Conservation (phyloP, 2,329 filamentous ascomycete genomes). For the Cladosporium sp. region DNA sequence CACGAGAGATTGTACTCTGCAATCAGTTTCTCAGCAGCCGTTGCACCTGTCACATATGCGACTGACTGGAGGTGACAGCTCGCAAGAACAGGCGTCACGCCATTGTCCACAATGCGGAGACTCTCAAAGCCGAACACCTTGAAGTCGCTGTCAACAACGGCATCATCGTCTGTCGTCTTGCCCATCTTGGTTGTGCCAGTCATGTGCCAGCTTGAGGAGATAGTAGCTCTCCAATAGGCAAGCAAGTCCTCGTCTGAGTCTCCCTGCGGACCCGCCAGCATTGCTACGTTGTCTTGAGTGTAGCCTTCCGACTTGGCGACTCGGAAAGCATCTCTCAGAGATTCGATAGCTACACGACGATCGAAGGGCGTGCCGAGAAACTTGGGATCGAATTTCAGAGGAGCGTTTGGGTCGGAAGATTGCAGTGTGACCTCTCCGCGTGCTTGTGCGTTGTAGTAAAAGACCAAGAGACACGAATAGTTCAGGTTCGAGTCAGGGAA, state of each 20-base stretch:
- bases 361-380: conserved; percentile 60
- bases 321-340: conserved; percentile 38
- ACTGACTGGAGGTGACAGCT: conserved; percentile 23
- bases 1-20: conserved; percentile 19
- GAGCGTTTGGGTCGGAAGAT: conserved; percentile 56
- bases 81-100: conserved; percentile 68
- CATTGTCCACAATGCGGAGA: conserved; percentile 55
- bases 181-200: conserved; percentile 46
- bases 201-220: conserved; percentile 40
- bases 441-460: conserved; percentile 50
- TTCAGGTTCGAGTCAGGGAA: conserved; percentile 15
- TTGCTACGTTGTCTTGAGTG: not conserved
- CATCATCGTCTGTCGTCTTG: conserved; percentile 46
- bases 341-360: conserved; percentile 52
- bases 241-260: conserved; percentile 17
- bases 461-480: conserved; percentile 12
- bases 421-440: conserved; percentile 56
- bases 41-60: conserved; percentile 24
- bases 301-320: conserved; percentile 19
- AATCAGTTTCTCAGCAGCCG: conserved; percentile 24
- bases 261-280: conserved; percentile 14
- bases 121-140: conserved; percentile 64
- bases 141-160: conserved; percentile 54
- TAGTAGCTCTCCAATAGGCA: conserved; percentile 13
- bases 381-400: conserved; percentile 54